Evolutionary conservation across 2,329 filamentous ascomycete genomes (phyloP), one percentile per base, ranked within the genome.

Genomic region (Colletotrichum plurivorum): DNA sequence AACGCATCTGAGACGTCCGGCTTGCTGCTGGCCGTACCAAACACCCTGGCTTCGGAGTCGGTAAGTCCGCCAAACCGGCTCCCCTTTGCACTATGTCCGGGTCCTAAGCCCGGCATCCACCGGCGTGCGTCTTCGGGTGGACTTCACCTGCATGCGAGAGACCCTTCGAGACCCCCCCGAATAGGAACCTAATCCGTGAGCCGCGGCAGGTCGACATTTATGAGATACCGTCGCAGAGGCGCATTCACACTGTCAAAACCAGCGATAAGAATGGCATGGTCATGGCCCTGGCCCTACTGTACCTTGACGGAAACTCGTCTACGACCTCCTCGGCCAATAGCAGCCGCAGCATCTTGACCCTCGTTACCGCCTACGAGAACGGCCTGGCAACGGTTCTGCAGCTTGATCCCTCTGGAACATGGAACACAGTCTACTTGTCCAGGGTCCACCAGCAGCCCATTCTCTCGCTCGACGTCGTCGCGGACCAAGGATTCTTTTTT

Each of bases 331-430:
- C 62, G 45, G 51, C 67, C 55, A 69, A 61, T 67, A 8, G 39
- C 15, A 8, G 36, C 16, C 5, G 39, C 15, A 8, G 36, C 16
- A 41, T 52, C 52, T 81, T 95, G 1, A 88, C 90, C 5, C 83
- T 97, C 7, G 81, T 93, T 10, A 90, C 91, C 2, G 95, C 92
- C 12, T 98, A 96, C 78, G 96, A 99, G 80, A 94, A 93, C 74
- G 96, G 96, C 1, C 87, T 92, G 61, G 90, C 89, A 2, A 89
- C 90, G 62, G 88, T 94, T 1, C 89, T 91, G 72, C 81, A 86
- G 36, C 87, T 90, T 48, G 78, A 72, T 59, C 71, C 72, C 59
- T 71, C 78, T 73, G 77, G 80, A 18, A 75, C 77, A 16, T 89
- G 87, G 86, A 74, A 76, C 55, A 77, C 83, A 49, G 78, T 90